Conservation (phyloP, 2,329 filamentous ascomycete genomes). For the Phaeosphaeria sp. region DNA sequence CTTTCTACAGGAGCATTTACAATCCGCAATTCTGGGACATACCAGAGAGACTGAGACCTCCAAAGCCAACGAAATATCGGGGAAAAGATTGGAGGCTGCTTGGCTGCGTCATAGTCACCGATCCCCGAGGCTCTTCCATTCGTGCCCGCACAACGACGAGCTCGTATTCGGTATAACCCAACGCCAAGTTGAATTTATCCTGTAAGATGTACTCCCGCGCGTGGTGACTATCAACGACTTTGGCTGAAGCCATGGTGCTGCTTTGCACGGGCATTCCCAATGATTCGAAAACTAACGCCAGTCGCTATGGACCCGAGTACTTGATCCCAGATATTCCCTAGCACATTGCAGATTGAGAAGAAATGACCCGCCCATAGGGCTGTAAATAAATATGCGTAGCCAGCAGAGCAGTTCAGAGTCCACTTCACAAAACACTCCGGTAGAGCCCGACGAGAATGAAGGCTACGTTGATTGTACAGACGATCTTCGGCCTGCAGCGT, state of each 20-base stretch:
- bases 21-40: no score
- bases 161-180: not conserved
- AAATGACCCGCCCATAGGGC: no score
- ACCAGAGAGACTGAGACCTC: no score
- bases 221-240: not conserved
- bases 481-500: not conserved
- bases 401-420: not conserved
- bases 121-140: not conserved
- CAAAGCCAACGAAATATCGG: no score
- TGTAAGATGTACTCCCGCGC: not conserved
- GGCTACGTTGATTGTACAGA: not conserved
- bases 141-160: not conserved
- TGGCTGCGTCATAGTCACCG: not conserved
- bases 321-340: not conserved
- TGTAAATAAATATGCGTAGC: not conserved
- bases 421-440: not conserved
- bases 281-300: not conserved
- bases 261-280: not conserved
- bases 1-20: no score
- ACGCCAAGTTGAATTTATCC: not conserved
- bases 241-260: not conserved
- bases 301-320: not conserved
- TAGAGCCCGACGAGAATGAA: not conserved
- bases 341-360: no score
- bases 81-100: not conserved